Evolutionary conservation across 2,329 filamentous ascomycete species (phyloP), one percentile per base, ranked within the genome.

Genomic region (Colletotrichum agaves): DNA sequence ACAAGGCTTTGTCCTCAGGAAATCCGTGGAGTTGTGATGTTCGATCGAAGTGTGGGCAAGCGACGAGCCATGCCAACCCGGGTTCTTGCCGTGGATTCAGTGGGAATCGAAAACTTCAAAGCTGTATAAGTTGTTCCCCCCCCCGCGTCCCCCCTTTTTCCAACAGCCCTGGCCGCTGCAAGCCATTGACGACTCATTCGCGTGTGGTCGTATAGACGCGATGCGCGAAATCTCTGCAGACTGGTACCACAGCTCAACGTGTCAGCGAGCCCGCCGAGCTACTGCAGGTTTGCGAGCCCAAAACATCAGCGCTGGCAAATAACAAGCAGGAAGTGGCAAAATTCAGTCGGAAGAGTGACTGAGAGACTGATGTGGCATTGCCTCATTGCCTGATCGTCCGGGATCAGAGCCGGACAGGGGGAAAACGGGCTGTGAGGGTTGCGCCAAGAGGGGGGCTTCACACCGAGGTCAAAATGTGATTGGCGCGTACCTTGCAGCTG

Each of bases 381-480:
- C 61, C 52, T 53, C 60, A 53, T 63, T 52, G 50, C 44, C 62
- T 71, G 63, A 71, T 71, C 70, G 58, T 62, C 70, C 68, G 63
- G 68, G 70, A 69, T 63, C 58, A 69, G 57, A 70, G 63, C 63
- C 64, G 69, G 62, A 21, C 56, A 60, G 23, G 62, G 66, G 57
- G 43, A 12, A 43, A 52, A 52, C 19, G 44, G 62, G 55, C 61
- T 61, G 55, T 49, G 66, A 69, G 23, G 63, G 57, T 69, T 57
- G 66, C 49, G 49, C 49, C 35, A 43, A 21, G 55, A 44, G 50
- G 43, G 62, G 50, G 56, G 49, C 21, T 27, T 33, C 23, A 47
- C 23, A 43, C 33, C 43, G 43, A 50, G 13, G 56, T 27, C 49
- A 23, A 17, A 37, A n/a, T 52, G 43, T 67, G 62, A 69, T 69